These are phyloP conservation scores for Fistulina hepatica DNA, from an alignment of 1,284 basidiomycete genomes.

Conservation along the genomic window DNA sequence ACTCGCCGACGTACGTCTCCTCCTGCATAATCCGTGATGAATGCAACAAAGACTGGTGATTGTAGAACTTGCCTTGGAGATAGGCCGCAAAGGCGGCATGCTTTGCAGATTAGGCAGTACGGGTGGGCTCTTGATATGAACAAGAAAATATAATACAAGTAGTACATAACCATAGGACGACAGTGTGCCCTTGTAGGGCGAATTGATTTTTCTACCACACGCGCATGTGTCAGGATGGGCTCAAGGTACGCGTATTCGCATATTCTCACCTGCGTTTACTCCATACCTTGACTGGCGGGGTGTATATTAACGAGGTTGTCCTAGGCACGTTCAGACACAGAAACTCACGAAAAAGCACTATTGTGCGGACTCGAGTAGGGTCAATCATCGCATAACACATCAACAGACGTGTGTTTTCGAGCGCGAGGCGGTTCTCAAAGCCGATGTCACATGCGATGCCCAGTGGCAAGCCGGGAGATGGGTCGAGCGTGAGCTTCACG, in stretches of 20 bases:
- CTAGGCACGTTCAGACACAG: constrained; percentile 6
- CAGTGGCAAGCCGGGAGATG: constrained; percentile 79
- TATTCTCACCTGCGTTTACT: constrained; percentile 77
- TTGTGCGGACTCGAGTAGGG: constrained; percentile 83
- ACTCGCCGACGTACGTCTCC: constrained; percentile 74
- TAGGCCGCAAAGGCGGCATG: constrained; percentile 76
- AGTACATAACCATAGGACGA: constrained; percentile 98
- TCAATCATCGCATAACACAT: constrained; percentile 98
- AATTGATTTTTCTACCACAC: constrained; percentile 99
- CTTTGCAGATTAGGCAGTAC: constrained; percentile 88
- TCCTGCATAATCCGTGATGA: constrained; percentile 38
- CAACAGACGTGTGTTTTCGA: constrained; percentile 93
- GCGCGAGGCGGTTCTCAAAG: constrained; percentile 92
- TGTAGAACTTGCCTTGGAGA: constrained; percentile 42
- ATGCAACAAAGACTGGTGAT: constrained; percentile 10
- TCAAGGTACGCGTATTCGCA: not conserved
- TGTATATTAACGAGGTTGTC: constrained; percentile 5
- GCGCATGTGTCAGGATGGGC: constrained; percentile 5
- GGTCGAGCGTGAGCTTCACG: constrained; percentile 90
- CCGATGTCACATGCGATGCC: constrained; percentile 97
- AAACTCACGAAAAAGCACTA: constrained; percentile 88
- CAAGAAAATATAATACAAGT: constrained; percentile 94
- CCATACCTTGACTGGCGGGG: constrained; percentile 87
- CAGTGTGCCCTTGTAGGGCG: constrained; percentile 91
- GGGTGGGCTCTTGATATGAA: constrained; percentile 93